phyloP scores from a whole-genome alignment of 495 filamentous ascomycete genomes.

The Aspergillus carlsbadensis region DNA sequence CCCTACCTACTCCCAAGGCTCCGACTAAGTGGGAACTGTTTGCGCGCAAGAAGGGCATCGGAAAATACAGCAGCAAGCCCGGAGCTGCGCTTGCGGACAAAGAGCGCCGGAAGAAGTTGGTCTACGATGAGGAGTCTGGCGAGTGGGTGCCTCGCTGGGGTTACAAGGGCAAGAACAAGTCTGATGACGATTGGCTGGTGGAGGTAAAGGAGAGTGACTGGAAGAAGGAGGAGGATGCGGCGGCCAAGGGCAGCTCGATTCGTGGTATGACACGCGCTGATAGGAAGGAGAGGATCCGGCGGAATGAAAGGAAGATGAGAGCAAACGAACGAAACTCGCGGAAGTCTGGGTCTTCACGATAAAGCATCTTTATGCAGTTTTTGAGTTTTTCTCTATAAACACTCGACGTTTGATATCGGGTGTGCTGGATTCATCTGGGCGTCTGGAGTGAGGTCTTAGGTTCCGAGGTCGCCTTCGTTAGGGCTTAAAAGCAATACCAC shows the following conservation, averaged over 20 bases:
- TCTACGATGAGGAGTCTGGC: constrained; percentile 79
- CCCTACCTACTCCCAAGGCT: constrained; percentile 72
- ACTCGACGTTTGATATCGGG: constrained; percentile 17
- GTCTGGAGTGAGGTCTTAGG: constrained; percentile 29
- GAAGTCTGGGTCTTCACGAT: constrained; percentile 35
- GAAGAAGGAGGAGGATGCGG: constrained; percentile 59
- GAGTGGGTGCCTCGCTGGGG: constrained; percentile 94
- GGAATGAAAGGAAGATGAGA: constrained; percentile 70
- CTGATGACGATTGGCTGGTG: constrained; percentile 76
- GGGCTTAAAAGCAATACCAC: constrained; percentile 20
- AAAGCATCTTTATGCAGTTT: constrained; percentile 5
- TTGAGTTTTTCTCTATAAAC: constrained; percentile 8
- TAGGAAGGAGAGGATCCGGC: constrained; percentile 60
- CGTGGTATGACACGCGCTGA: constrained; percentile 62
- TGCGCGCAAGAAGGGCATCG: constrained; percentile 93
- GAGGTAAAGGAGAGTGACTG: constrained; percentile 79
- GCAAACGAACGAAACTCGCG: constrained; percentile 60
- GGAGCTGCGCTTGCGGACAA: constrained; percentile 44
- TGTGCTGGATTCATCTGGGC: constrained; percentile 22
- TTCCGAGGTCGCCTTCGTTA: constrained; percentile 16
- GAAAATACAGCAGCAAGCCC: constrained; percentile 44
- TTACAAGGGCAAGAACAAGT: constrained; percentile 89
- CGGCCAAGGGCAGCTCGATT: constrained; percentile 59
- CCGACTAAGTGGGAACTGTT: constrained; percentile 94
- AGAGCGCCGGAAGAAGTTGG: constrained; percentile 74